These are phyloP conservation scores for Scutellaria minor DNA, from an alignment of 257 asterid species.

Conservation along the genomic window DNA sequence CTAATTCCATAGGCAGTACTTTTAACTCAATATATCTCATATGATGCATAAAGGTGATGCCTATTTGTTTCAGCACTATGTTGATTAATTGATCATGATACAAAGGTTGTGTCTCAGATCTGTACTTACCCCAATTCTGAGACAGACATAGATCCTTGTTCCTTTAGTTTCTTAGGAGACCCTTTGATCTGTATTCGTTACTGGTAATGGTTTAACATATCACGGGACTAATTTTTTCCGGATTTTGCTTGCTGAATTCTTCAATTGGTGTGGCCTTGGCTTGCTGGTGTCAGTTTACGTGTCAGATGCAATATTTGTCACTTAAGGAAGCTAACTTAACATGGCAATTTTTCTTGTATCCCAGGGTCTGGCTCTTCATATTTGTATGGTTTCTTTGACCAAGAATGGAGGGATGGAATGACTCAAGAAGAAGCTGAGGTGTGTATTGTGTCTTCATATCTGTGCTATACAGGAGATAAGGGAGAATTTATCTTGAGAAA, in stretches of 20 bases:
- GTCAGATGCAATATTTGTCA: slow-evolving; percentile 4
- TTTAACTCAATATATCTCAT: not conserved
- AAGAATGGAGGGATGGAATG: slow-evolving; percentile 91
- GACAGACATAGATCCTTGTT: not conserved
- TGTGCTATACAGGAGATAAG: not conserved
- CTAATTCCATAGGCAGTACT: not conserved
- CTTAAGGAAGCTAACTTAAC: slow-evolving; percentile 9
- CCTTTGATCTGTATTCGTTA: not conserved
- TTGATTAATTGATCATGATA: slow-evolving; percentile 5
- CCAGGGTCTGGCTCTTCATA: slow-evolving; percentile 85
- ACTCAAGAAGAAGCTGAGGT: slow-evolving; percentile 91
- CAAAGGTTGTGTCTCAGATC: not conserved
- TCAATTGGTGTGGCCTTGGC: slow-evolving; percentile 2
- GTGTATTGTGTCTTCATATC: slow-evolving; percentile 31
- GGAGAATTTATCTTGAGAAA: slow-evolving; percentile 3
- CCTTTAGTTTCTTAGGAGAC: not conserved
- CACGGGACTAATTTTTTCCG: not conserved
- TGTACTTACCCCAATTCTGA: not conserved
- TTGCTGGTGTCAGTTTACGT: slow-evolving; percentile 16
- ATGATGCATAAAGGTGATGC: slow-evolving; percentile 1
- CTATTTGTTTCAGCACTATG: slow-evolving; percentile 19
- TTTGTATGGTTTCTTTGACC: slow-evolving; percentile 86
- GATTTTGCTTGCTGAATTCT: not conserved
- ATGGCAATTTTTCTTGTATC: slow-evolving; percentile 29
- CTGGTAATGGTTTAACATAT: slow-evolving; percentile 9